Conservation (phyloP, 768 basidiomycete genomes). For the Boletus bicolor region DNA sequence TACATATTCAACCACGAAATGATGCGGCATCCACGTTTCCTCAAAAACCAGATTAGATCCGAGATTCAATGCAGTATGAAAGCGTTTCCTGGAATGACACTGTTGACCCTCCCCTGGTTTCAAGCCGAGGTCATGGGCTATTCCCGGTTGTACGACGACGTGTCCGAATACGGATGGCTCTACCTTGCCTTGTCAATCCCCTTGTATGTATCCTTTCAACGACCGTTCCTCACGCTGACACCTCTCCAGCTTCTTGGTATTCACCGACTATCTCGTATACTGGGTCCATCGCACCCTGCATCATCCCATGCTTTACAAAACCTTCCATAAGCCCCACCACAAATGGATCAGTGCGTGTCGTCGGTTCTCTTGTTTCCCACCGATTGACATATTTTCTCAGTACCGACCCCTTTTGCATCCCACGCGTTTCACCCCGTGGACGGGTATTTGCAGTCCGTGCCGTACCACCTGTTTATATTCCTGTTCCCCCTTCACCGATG, state of each 20-base stretch:
- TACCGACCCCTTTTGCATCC: slow-evolving; percentile 96
- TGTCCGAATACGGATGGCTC: slow-evolving; percentile 75
- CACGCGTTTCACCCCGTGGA: slow-evolving; percentile 98
- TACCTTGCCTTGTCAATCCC: slow-evolving; percentile 68
- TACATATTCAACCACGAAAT: slow-evolving; percentile 93
- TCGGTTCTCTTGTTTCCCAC: not conserved
- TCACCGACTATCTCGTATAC: slow-evolving; percentile 93
- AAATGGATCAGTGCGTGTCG: slow-evolving; percentile 84
- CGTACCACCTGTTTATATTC: slow-evolving; percentile 91
- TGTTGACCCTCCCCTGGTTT: slow-evolving; percentile 93
- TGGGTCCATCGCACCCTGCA: slow-evolving; percentile 96
- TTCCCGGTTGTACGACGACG: slow-evolving; percentile 70
- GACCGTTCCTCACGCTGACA: not conserved
- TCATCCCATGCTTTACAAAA: slow-evolving; percentile 81
- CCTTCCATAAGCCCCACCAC: slow-evolving; percentile 96
- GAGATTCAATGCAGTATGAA: slow-evolving; percentile 76
- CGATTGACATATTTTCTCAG: slow-evolving; percentile 39
- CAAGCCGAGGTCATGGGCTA: slow-evolving; percentile 86
- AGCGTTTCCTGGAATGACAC: slow-evolving; percentile 79
- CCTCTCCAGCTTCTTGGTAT: slow-evolving; percentile 60
- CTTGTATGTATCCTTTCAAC: slow-evolving; percentile 45
- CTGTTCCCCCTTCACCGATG: slow-evolving; percentile 87
- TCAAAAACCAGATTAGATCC: slow-evolving; percentile 77
- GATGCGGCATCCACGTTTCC: slow-evolving; percentile 93
- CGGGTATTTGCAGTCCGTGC: slow-evolving; percentile 90